These are phyloP conservation scores for Powellomyces hirtus DNA, from an alignment of 192 early-diverging fungal genomes.

Conservation along the genomic window DNA sequence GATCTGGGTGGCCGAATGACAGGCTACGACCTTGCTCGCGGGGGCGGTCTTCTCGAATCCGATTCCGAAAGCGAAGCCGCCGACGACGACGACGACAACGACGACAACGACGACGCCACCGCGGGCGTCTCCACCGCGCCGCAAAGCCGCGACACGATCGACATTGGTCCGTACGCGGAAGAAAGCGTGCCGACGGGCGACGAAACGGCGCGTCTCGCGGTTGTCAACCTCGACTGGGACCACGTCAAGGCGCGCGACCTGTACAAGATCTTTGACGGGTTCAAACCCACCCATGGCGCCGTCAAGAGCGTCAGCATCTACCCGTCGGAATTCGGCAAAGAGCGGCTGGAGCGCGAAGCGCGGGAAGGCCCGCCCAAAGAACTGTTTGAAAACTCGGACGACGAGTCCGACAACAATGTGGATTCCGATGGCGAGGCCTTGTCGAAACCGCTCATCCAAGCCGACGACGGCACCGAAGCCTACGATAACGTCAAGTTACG, in stretches of 20 bases:
- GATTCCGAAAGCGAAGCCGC: constrained; percentile 42
- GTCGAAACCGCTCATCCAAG: constrained; percentile 42
- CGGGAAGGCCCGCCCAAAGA: constrained; percentile 74
- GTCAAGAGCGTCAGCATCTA: constrained; percentile 81
- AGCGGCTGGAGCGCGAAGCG: constrained; percentile 68
- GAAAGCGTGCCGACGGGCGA: constrained; percentile 36
- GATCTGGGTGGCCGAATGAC: constrained; percentile 19
- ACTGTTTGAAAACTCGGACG: constrained; percentile 52
- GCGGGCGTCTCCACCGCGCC: too few species aligned
- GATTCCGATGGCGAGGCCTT: constrained; percentile 34
- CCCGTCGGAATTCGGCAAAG: constrained; percentile 85
- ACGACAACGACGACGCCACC: constrained; percentile 21
- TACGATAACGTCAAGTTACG: constrained; percentile 82
- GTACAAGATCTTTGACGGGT: constrained; percentile 78
- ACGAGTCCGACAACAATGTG: constrained; percentile 5
- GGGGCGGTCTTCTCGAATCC: constrained; percentile 66
- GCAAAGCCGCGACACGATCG: constrained; percentile 3
- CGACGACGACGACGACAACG: constrained; percentile 46
- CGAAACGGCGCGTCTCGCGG: constrained; percentile 70
- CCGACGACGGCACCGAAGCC: constrained; percentile 62
- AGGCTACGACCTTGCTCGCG: constrained; percentile 76
- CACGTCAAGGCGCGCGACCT: constrained; percentile 82
- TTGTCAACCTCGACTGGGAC: constrained; percentile 95
- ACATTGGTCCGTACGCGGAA: constrained; percentile 22
- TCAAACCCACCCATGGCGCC: constrained; percentile 66